Percentiles rank a stretch among this genome's conserved stretches.
Evolutionary conservation across 2,329 filamentous ascomycete genomes (phyloP).

Genomic region (Mollisia scopiformis): DNA sequence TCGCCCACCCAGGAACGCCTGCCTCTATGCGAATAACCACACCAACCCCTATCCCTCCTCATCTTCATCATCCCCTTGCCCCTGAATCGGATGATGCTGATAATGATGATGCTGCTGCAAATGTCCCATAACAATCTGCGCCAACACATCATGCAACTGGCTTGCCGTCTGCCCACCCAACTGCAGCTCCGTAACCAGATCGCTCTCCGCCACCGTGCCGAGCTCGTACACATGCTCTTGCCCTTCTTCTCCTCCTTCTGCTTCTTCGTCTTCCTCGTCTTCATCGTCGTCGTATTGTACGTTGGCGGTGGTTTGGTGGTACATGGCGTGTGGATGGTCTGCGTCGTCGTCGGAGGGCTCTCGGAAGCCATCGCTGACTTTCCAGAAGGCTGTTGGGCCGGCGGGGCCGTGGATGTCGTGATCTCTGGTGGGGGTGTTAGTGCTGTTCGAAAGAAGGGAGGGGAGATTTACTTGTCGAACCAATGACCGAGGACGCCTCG

Average conservation of each 20-base stretch:
- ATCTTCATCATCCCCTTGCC: too few species aligned
- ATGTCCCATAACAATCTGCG: not conserved
- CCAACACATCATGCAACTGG: not conserved
- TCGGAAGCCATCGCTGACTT: constrained; percentile 56
- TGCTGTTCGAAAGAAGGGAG: not conserved
- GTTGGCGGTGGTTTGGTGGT: constrained; percentile 1
- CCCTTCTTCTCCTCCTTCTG: not conserved
- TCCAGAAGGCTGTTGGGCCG: constrained; percentile 80
- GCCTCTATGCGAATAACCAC: too few species aligned
- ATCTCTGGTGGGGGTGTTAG: constrained; percentile 47
- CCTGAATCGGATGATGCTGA: too few species aligned
- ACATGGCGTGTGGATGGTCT: not conserved
- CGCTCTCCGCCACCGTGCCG: not conserved
- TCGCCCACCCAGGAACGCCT: too few species aligned
- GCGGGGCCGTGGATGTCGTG: constrained; percentile 70
- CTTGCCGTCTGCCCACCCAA: not conserved
- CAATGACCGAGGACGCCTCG: constrained; percentile 75
- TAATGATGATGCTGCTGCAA: too few species aligned
- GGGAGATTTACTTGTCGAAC: constrained; percentile 67
- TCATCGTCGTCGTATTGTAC: constrained; percentile 7
- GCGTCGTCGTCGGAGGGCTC: not conserved
- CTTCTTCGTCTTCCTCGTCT: constrained; percentile 6
- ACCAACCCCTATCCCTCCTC: too few species aligned
- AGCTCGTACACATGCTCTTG: not conserved
- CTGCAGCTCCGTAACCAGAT: not conserved